Conservation (phyloP, 192 early-diverging fungal genomes). For the Endogone sp. region DNA sequence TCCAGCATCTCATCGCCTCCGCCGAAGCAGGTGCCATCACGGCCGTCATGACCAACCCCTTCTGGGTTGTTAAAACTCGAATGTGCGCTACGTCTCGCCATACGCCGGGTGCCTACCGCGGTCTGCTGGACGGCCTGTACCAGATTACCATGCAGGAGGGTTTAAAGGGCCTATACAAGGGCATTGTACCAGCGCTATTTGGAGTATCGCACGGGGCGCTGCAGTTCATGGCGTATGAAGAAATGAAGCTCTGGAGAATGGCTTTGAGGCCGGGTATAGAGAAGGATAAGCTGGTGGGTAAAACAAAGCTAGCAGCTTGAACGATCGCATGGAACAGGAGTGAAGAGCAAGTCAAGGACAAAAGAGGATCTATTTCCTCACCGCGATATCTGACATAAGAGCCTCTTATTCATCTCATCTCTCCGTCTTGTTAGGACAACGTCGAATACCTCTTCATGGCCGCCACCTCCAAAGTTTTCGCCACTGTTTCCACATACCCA, state of each 20-base stretch:
- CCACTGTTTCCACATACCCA: constrained; percentile 87
- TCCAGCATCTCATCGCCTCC: constrained; percentile 79
- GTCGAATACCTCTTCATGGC: constrained; percentile 83
- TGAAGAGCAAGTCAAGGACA: too few relatives aligned
- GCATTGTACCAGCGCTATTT: constrained; percentile 83
- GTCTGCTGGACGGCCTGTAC: constrained; percentile 57
- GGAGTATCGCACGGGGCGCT: constrained; percentile 96
- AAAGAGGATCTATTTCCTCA: too few relatives aligned
- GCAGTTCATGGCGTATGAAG: constrained; percentile 99
- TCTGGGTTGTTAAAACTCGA: constrained; percentile 84
- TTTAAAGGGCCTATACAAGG: constrained; percentile 70
- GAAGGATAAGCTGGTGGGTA: constrained; percentile 11
- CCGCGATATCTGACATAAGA: too few relatives aligned
- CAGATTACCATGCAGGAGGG: constrained; percentile 65
- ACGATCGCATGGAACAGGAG: too few relatives aligned
- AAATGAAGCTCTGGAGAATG: constrained; percentile 77
- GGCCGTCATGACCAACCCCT: constrained; percentile 69
- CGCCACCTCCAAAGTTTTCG: constrained; percentile 79
- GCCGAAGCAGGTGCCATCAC: constrained; percentile 73
- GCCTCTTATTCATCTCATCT: too few relatives aligned
- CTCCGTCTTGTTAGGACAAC: constrained; percentile 47
- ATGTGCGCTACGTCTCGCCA: constrained; percentile 67
- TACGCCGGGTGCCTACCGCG: constrained; percentile 59
- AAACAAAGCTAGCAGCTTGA: constrained; percentile 17
- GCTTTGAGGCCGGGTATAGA: constrained; percentile 30